Evolutionary conservation across 495 filamentous ascomycete genomes (phyloP), one percentile per base, ranked within the genome.

Genomic region (Hyaloscypha finlandica): DNA sequence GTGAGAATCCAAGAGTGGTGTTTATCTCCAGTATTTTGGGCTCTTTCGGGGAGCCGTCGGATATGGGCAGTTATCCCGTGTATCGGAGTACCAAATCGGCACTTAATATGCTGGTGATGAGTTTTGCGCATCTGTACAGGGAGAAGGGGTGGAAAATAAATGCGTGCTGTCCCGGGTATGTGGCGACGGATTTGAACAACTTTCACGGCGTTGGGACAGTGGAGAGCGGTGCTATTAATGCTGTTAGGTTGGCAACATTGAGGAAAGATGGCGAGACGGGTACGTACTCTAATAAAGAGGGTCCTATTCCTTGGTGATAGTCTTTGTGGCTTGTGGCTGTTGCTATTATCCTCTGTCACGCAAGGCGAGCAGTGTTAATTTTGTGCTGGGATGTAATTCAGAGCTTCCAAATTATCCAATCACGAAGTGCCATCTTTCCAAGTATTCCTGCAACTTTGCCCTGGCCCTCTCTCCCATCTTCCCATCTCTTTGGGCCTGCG

Each of bases 401-500:
- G 59, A 87, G 66, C 69, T 86, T 85, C 51, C 86, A 75, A 33
- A 85, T 77, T 33, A 81, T 73, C 82, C 81, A 83, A 2, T 80
- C 77, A 39, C 65, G 66, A 63, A 69, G 56, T 63, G 67, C 57
- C 67, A 82, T 68, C 45, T 64, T 65, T 30, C 74, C 80, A 31
- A 82, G 32, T n/a, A 81, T 58, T 3, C 81, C 81, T 3, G 74
- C 75, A 19, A 87, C 59, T 61, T 75, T 70, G 2, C 92, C 94
- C 71, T 94, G 90, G 20, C 83, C 77, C 78, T 97, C 91, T 69
- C 79, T 78, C 6, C 93, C 92, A 58, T 81, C 81, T 4, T 82
- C 83, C 87, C 89, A 94, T 3, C 81, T 74, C 77, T 96, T 97
- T 5, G 85, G 82, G 6, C 94, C 94, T 8, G 90, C 91, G 78